Base-by-base conservation (phyloP, 176 grass and related monocot genomes). In the Neostapfia colusana region DNA sequence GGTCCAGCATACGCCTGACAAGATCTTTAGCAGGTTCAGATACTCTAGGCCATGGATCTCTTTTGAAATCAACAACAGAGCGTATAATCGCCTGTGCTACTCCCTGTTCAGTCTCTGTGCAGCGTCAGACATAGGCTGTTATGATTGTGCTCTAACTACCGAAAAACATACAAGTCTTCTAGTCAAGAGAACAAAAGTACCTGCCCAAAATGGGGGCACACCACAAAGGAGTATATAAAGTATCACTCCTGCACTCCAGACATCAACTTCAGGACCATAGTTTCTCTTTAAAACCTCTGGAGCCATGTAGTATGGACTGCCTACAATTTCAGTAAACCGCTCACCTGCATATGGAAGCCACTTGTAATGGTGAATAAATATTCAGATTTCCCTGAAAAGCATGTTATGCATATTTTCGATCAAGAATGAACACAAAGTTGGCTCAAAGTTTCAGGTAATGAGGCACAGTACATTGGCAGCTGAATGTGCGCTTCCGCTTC, bases 291-390 rank as follows among this genome's bases (percentile, higher is more conserved):
- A 71, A 70, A 99, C 96, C 87, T 99, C 96, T 43, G 96, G 96
- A 50, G 96, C 96, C 96, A 99, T 99, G 85, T 99, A 99, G 84
- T 99, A 99, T 36, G 96, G 96, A 50, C 96, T 99, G 25, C 96
- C 96, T 28, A 99, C 96, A 46, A 99, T 99, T 92, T 99, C 96
- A 12, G 79, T 72, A 79, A 99, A 92, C 8, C 75, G 79, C 57
- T 99, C 96, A 62, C 92, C 96, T 99, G 83, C 44, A 73, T 63
- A 77, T 24, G 20, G 37, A 87, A 78, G 43, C 7, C 20, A 60
- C 46, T 37, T 9, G 62, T 20, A 27, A 37, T 31, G 35, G 69
- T 49, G 45, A 37, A 59, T 14, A 82, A 46, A 14, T 58, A 71
- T 86, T 76, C 16, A 41, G 20, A 20, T 63, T 62, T 36, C 77